Conservation (phyloP, 2,329 filamentous ascomycete species). For the Xylariaceae sp. region DNA sequence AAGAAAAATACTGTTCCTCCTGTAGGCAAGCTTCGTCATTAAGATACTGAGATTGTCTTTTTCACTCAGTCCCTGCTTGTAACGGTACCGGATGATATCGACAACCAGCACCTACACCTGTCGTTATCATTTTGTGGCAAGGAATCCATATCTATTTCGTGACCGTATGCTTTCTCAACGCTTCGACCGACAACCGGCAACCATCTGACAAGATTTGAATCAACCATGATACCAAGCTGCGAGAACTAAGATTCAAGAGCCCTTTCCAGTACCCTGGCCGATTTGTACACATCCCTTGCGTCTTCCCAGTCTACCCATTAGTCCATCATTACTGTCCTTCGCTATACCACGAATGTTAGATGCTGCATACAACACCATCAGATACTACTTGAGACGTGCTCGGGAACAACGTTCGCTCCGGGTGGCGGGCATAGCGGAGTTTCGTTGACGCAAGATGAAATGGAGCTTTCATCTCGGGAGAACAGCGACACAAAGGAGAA, state of each 20-base stretch:
- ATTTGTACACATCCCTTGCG: slow-evolving; percentile 22
- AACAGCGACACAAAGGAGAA: slow-evolving; percentile 30
- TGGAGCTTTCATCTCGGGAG: not conserved
- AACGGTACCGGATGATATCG: slow-evolving; percentile 10
- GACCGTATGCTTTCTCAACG: slow-evolving; percentile 18
- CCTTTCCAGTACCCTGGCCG: slow-evolving; percentile 2
- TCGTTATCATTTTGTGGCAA: slow-evolving; percentile 5
- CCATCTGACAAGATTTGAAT: slow-evolving; percentile 18
- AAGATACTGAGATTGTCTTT: slow-evolving; percentile 29
- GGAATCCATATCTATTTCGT: slow-evolving; percentile 30
- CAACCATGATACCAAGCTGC: slow-evolving; percentile 15
- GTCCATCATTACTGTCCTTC: not conserved
- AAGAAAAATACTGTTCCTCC: slow-evolving; percentile 24
- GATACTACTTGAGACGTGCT: not conserved
- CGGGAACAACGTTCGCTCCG: not conserved
- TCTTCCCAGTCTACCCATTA: slow-evolving; percentile 1
- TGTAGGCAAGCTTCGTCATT: slow-evolving; percentile 26
- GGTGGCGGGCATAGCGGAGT: slow-evolving; percentile 1
- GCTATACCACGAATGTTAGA: not conserved
- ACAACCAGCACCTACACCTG: slow-evolving; percentile 1
- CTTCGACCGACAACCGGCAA: slow-evolving; percentile 13
- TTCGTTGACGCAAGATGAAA: slow-evolving; percentile 17
- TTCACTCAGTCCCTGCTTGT: not conserved
- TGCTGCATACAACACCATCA: not conserved
- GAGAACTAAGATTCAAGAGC: not conserved